These are phyloP conservation scores for Cenchrus purpureus DNA, from an alignment of 176 grass and related monocot species.

Conservation along the genomic window DNA sequence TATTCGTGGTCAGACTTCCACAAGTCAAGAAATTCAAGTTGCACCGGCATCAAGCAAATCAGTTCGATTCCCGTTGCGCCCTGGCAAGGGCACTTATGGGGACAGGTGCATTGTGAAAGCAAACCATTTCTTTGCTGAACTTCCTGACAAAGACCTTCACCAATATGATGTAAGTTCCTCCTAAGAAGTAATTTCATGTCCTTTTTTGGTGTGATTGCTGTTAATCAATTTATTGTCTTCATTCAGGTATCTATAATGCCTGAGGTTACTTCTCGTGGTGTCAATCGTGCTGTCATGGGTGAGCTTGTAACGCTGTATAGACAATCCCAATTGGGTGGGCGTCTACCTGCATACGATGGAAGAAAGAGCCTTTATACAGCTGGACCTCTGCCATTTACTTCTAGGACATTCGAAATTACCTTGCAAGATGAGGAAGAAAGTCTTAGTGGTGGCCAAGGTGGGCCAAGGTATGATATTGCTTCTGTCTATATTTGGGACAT, in stretches of 20 bases:
- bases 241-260: slow-evolving; percentile 81
- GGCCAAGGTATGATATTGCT: slow-evolving; percentile 42
- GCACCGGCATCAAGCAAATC: slow-evolving; percentile 83
- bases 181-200: neutral
- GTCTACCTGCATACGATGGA: slow-evolving; percentile 85
- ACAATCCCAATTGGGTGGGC: slow-evolving; percentile 65
- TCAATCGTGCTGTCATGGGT: slow-evolving; percentile 89
- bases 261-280: slow-evolving; percentile 81
- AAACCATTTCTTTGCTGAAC: slow-evolving; percentile 94
- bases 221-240: slow-evolving; percentile 14
- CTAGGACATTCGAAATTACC: slow-evolving; percentile 76
- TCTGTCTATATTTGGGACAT: slow-evolving; percentile 11
- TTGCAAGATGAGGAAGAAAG: slow-evolving; percentile 79
- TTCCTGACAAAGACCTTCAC: slow-evolving; percentile 95
- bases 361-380: slow-evolving; percentile 94
- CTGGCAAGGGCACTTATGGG: slow-evolving; percentile 82
- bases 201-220: slow-evolving; percentile 28
- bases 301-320: slow-evolving; percentile 71
- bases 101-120: slow-evolving; percentile 92
- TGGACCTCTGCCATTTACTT: slow-evolving; percentile 79
- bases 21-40: slow-evolving; percentile 59
- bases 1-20: slow-evolving; percentile 50
- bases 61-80: slow-evolving; percentile 77
- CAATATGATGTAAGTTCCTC: slow-evolving; percentile 78
- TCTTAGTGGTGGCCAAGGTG: slow-evolving; percentile 55